Evolutionary conservation across 2,329 filamentous ascomycete species (phyloP).

Genomic region (Arachnopeziza araneosa): DNA sequence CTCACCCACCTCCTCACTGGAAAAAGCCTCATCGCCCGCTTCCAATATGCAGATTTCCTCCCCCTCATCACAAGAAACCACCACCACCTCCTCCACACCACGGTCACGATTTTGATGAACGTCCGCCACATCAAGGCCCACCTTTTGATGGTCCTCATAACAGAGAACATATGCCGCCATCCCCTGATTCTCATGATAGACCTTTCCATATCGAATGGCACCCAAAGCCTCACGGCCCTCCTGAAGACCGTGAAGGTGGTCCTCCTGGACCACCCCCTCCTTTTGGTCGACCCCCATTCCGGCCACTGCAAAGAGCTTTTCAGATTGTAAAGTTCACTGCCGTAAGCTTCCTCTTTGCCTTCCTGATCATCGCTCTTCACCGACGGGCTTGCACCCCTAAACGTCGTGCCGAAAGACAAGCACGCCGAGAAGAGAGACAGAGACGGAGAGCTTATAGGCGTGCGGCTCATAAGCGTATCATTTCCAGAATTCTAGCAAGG

Average conservation of each 20-base stretch:
- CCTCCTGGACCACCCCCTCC: conserved; percentile 2
- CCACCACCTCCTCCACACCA: conserved; percentile 21
- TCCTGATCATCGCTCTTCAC: conserved; percentile 20
- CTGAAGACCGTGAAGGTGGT: neutral
- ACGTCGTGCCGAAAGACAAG: conserved; percentile 11
- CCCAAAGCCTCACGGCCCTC: neutral
- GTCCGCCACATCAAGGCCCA: too few relatives aligned
- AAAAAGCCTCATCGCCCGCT: neutral
- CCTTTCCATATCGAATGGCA: neutral
- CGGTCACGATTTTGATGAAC: neutral
- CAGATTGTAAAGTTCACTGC: conserved; percentile 18
- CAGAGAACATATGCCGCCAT: neutral
- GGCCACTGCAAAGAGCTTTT: conserved; percentile 5
- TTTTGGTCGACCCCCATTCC: neutral
- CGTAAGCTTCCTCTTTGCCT: conserved; percentile 22
- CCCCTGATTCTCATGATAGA: neutral
- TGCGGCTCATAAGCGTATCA: conserved; percentile 15
- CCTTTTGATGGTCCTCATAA: conserved; percentile 6
- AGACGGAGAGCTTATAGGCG: conserved; percentile 15
- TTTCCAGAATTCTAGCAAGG: conserved; percentile 12
- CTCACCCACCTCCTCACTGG: conserved; percentile 3
- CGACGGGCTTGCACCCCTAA: conserved; percentile 14
- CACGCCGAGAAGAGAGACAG: conserved; percentile 16
- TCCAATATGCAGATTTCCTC: conserved; percentile 1
- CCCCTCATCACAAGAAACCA: conserved; percentile 25